phyloP scores from a whole-genome alignment of 148 eudicot species.

The Hydrangea macrophylla region DNA sequence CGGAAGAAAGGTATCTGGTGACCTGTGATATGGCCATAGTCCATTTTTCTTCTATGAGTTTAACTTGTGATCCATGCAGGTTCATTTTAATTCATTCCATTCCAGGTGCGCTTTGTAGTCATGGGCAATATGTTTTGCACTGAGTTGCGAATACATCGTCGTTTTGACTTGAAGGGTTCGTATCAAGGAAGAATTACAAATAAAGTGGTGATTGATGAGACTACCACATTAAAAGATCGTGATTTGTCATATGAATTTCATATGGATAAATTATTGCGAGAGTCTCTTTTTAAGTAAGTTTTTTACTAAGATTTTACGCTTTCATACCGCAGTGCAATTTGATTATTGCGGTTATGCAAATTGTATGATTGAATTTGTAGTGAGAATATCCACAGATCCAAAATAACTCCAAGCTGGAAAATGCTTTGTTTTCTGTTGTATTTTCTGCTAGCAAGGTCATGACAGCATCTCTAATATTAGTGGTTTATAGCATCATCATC shows the following conservation, averaged over 20 bases:
- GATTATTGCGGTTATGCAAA: background rate
- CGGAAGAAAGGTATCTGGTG: conserved; percentile 62
- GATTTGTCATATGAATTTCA: conserved; percentile 77
- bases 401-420: background rate
- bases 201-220: conserved; percentile 51
- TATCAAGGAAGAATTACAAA: conserved; percentile 67
- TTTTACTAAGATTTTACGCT: background rate
- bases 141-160: conserved; percentile 82
- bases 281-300: conserved; percentile 68
- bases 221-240: conserved; percentile 79
- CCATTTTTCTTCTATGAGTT: background rate
- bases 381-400: background rate
- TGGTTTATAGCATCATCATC: background rate
- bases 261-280: conserved; percentile 81
- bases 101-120: conserved; percentile 86
- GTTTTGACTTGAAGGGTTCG: conserved; percentile 94
- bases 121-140: conserved; percentile 99
- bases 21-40: conserved; percentile 12
- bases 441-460: background rate
- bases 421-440: background rate
- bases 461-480: background rate
- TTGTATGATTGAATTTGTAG: background rate
- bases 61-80: background rate
- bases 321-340: background rate
- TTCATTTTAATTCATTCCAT: conserved; percentile 9